Evolutionary conservation across 2,329 filamentous ascomycete genomes (phyloP).

Genomic region (Ceratocystis eucalypticola): DNA sequence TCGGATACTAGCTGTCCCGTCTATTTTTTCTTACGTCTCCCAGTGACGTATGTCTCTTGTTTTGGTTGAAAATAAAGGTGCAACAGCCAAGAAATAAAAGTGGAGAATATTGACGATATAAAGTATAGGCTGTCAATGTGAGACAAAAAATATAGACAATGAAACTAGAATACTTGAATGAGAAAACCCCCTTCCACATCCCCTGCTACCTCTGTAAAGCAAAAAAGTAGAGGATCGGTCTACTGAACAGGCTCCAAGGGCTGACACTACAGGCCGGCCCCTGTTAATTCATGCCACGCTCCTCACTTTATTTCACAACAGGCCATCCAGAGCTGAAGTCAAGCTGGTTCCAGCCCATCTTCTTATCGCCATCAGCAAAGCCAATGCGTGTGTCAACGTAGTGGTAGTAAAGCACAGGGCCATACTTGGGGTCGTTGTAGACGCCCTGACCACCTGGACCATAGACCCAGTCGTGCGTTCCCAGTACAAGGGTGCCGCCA

Average conservation of each 20-base stretch:
- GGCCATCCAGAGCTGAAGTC: conserved; percentile 39
- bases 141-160: not conserved
- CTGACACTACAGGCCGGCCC: not conserved
- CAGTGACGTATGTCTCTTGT: no score
- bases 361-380: conserved; percentile 31
- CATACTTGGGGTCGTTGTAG: conserved; percentile 25
- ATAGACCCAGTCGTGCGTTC: conserved; percentile 46
- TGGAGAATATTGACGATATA: not conserved
- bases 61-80: no score
- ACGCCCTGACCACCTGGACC: conserved; percentile 49
- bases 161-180: not conserved
- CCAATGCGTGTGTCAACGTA: conserved; percentile 27
- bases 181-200: not conserved
- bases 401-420: conserved; percentile 35
- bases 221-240: not conserved
- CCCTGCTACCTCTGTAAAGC: not conserved
- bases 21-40: no score
- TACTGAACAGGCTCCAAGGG: not conserved
- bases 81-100: not conserved
- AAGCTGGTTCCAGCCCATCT: conserved; percentile 39
- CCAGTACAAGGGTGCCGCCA: conserved; percentile 48
- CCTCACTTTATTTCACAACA: conserved; percentile 20
- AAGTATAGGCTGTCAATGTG: not conserved
- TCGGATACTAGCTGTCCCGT: no score
- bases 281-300: not conserved